phyloP scores from a whole-genome alignment of 1,139 yeast genomes.

The Pichia kudriavzevii region DNA sequence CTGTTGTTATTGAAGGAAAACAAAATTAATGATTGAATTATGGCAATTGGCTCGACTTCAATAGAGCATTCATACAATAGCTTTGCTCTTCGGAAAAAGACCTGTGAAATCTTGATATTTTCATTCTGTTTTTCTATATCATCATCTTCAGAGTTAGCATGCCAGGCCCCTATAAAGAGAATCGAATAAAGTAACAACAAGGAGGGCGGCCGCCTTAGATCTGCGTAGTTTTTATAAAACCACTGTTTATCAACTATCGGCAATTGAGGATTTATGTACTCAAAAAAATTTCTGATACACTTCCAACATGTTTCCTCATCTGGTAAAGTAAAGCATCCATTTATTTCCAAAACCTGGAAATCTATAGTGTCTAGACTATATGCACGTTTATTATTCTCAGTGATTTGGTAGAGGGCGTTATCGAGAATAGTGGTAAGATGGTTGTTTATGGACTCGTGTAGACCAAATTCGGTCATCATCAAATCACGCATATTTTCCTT shows the following conservation, averaged over 20 bases:
- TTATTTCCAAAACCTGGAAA: slow-evolving; percentile 49
- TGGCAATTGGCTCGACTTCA: slow-evolving; percentile 61
- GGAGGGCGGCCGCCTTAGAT: slow-evolving; percentile 60
- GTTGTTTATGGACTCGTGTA: slow-evolving; percentile 9
- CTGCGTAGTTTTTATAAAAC: slow-evolving; percentile 52
- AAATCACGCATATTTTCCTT: slow-evolving; percentile 17
- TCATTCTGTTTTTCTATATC: slow-evolving; percentile 38
- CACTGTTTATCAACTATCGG: slow-evolving; percentile 63
- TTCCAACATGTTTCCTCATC: slow-evolving; percentile 54
- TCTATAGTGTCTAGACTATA: slow-evolving; percentile 39
- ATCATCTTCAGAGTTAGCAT: slow-evolving; percentile 31
- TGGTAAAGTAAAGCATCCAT: slow-evolving; percentile 71
- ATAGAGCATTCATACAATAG: slow-evolving; percentile 64
- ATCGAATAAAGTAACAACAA: slow-evolving; percentile 63
- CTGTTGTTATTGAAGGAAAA: slow-evolving; percentile 74
- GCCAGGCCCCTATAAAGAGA: slow-evolving; percentile 55
- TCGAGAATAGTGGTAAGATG: slow-evolving; percentile 18
- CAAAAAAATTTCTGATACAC: slow-evolving; percentile 54
- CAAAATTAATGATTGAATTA: slow-evolving; percentile 58
- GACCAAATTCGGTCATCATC: slow-evolving; percentile 14
- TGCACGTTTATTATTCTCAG: slow-evolving; percentile 27
- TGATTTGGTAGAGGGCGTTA: slow-evolving; percentile 27
- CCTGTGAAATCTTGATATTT: slow-evolving; percentile 30
- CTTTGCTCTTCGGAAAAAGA: slow-evolving; percentile 72
- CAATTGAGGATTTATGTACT: slow-evolving; percentile 43